These are phyloP conservation scores for Atkinsonella hypoxylon DNA, from an alignment of 2,329 filamentous ascomycete genomes.

Conservation along the genomic window DNA sequence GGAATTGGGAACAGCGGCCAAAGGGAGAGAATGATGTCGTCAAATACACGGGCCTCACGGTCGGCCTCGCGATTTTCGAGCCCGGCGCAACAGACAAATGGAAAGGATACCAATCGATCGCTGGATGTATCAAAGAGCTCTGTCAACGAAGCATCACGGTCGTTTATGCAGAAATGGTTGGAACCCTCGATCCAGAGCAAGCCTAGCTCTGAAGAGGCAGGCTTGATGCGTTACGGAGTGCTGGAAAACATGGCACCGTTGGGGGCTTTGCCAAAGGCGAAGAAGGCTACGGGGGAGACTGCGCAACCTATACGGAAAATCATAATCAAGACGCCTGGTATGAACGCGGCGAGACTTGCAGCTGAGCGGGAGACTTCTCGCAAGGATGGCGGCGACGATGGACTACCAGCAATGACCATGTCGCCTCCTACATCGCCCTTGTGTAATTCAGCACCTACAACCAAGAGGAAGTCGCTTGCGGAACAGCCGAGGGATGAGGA, in stretches of 20 bases:
- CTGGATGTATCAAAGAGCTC: slow-evolving; percentile 26
- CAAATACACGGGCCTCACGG: slow-evolving; percentile 37
- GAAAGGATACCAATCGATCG: slow-evolving; percentile 15
- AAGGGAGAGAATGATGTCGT: slow-evolving; percentile 24
- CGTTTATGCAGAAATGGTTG: slow-evolving; percentile 45
- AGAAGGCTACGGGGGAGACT: slow-evolving; percentile 22
- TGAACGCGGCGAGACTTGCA: slow-evolving; percentile 14
- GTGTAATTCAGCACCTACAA: slow-evolving; percentile 12
- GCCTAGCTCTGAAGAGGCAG: slow-evolving; percentile 68
- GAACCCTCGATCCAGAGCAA: slow-evolving; percentile 47
- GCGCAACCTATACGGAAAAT: slow-evolving; percentile 28
- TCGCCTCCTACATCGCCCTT: slow-evolving; percentile 8
- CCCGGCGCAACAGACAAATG: slow-evolving; percentile 27
- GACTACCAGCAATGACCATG: slow-evolving; percentile 5
- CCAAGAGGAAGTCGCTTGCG: slow-evolving; percentile 12
- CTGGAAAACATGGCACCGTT: slow-evolving; percentile 76
- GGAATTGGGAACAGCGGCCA: not conserved
- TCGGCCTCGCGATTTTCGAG: slow-evolving; percentile 41
- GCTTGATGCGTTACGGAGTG: slow-evolving; percentile 62
- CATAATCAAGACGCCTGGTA: slow-evolving; percentile 30
- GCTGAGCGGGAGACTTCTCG: slow-evolving; percentile 9
- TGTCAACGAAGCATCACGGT: slow-evolving; percentile 27
- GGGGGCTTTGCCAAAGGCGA: slow-evolving; percentile 56
- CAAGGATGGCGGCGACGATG: slow-evolving; percentile 14
- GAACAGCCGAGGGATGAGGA: slow-evolving; percentile 18